A percentile compares a stretch with the other conserved stretches of the same genome.
Evolutionary conservation across 2,329 filamentous ascomycete species (phyloP).

Genomic region (Reticulascus tulasneorum): DNA sequence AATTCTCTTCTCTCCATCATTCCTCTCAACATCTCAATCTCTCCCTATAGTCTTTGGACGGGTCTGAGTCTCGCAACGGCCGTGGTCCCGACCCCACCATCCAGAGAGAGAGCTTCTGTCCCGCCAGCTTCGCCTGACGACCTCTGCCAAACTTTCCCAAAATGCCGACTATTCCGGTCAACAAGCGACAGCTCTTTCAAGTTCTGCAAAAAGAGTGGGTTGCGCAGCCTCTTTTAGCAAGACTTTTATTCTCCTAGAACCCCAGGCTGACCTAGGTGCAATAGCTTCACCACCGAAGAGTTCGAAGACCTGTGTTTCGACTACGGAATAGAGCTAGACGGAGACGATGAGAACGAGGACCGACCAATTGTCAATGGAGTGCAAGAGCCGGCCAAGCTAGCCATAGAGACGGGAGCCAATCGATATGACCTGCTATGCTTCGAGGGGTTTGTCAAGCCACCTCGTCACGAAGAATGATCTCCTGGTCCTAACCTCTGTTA

Average conservation of each 20-base stretch:
- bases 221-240: no score
- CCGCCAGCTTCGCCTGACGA: conserved; percentile 11
- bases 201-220: conserved; percentile 81
- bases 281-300: conserved; percentile 82
- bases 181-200: conserved; percentile 94
- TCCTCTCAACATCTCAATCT: no score
- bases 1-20: no score
- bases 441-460: no score
- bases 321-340: conserved; percentile 96
- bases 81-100: no score
- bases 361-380: conserved; percentile 71
- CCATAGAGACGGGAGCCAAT: conserved; percentile 97
- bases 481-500: no score
- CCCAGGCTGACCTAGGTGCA: conserved; percentile 7
- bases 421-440: conserved; percentile 94
- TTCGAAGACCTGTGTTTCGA: conserved; percentile 99
- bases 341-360: conserved; percentile 79
- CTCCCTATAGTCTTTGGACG: no score
- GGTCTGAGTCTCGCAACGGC: no score
- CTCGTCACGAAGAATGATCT: no score
- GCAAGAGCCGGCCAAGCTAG: conserved; percentile 86
- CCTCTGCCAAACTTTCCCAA: conserved; percentile 19
- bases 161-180: conserved; percentile 96
- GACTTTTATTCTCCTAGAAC: no score
- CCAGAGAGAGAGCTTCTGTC: no score